A percentile compares a stretch with the other conserved stretches of the same genome.
Conservation (phyloP, 1,139 yeast genomes). For the Entelexis sorbosivorans region DNA sequence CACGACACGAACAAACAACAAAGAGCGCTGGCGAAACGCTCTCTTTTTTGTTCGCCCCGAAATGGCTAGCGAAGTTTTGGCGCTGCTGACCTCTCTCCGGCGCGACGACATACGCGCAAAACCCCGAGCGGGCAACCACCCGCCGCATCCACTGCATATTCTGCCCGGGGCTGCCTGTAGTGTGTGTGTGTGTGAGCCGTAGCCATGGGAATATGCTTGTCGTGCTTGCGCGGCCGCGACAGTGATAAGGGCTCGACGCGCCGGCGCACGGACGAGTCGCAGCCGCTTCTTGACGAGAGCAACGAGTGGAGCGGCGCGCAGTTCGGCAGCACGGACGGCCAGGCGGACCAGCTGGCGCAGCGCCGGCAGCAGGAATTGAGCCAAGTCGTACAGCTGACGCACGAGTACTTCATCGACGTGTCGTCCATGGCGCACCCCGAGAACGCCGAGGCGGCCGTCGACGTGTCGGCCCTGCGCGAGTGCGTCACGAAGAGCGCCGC, state of each 20-base stretch:
- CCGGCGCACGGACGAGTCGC: slow-evolving; percentile 8
- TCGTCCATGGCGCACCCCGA: slow-evolving; percentile 17
- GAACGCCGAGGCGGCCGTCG: slow-evolving; percentile 10
- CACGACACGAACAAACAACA: too few species aligned
- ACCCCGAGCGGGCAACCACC: not conserved
- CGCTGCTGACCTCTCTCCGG: too few species aligned
- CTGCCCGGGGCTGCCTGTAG: not conserved
- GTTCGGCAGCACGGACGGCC: slow-evolving; percentile 2
- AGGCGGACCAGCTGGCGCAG: slow-evolving; percentile 10
- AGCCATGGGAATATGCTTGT: slow-evolving; percentile 20
- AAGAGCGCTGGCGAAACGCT: too few species aligned
- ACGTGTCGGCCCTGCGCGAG: slow-evolving; percentile 6
- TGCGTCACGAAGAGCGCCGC: slow-evolving; percentile 1
- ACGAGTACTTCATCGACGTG: slow-evolving; percentile 22
- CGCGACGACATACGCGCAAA: not conserved
- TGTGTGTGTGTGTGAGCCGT: not conserved
- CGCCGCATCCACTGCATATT: not conserved
- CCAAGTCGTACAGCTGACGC: slow-evolving; percentile 19
- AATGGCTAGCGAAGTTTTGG: not conserved
- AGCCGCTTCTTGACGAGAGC: slow-evolving; percentile 16
- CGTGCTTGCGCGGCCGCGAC: slow-evolving; percentile 18
- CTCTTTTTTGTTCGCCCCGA: not conserved
- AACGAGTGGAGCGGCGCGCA: not conserved
- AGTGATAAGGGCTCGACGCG: not conserved
- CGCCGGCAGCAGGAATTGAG: slow-evolving; percentile 20